phyloP scores from a whole-genome alignment of 106 monocot species.

The Alisma plantagoaquatica region DNA sequence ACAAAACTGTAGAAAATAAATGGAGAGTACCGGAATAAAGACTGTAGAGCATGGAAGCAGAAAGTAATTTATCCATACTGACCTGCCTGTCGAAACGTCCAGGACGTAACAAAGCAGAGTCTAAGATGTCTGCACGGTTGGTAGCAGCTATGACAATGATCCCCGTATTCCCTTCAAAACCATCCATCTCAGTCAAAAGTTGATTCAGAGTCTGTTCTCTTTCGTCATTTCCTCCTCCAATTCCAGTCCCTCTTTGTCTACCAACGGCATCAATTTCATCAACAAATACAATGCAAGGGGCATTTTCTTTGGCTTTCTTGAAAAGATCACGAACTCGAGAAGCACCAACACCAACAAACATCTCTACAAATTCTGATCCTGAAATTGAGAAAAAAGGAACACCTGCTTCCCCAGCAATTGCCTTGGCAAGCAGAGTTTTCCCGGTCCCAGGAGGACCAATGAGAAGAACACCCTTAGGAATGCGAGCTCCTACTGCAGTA shows the following conservation, averaged over 20 bases:
- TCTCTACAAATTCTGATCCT: conserved; percentile 98
- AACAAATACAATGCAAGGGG: conserved; percentile 96
- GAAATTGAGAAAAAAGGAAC: conserved; percentile 99
- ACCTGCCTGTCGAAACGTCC: conserved; percentile 99
- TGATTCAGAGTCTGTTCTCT: conserved; percentile 92
- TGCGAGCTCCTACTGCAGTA: conserved; percentile 92
- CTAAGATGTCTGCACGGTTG: conserved; percentile 90
- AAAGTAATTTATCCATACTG: conserved; percentile 1
- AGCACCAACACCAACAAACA: conserved; percentile 98
- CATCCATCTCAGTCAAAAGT: conserved; percentile 96
- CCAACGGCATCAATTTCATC: conserved; percentile 98
- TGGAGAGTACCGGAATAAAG: too few species aligned
- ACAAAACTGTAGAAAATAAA: too few species aligned
- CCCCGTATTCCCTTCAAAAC: conserved; percentile 92
- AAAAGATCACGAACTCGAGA: conserved; percentile 91
- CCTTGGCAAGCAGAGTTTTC: conserved; percentile 96
- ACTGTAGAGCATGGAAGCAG: not conserved
- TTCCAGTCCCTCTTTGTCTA: conserved; percentile 84
- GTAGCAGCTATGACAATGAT: conserved; percentile 90
- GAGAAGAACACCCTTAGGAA: conserved; percentile 97
- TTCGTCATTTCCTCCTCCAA: conserved; percentile 94
- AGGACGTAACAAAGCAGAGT: conserved; percentile 87
- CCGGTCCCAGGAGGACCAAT: conserved; percentile 98
- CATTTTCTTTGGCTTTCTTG: conserved; percentile 97
- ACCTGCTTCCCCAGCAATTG: conserved; percentile 97